Conservation (phyloP, 345 rosid genomes). For the Populus deltoides region DNA sequence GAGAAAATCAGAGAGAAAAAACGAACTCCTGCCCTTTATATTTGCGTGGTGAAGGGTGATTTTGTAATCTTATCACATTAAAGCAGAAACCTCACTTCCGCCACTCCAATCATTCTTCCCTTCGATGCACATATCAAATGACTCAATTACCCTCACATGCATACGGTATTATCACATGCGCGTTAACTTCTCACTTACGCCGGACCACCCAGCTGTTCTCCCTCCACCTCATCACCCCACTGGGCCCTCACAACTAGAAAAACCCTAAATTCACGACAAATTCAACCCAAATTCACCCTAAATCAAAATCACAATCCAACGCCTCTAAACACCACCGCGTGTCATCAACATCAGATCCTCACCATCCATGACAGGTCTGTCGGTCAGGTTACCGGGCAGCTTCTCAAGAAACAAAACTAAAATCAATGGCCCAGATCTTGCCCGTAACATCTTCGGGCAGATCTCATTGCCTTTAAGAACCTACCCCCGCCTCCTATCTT, state of each 20-base stretch:
- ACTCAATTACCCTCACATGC: constrained; percentile 11
- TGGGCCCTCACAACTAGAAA: constrained; percentile 19
- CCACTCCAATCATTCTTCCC: background rate
- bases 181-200: constrained; percentile 31
- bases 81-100: background rate
- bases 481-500: constrained; percentile 33
- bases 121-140: background rate
- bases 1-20: no score
- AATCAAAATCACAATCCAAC: constrained; percentile 30
- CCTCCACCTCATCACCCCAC: constrained; percentile 36
- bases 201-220: constrained; percentile 35
- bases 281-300: constrained; percentile 45
- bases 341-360: background rate
- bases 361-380: constrained; percentile 50
- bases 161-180: constrained; percentile 29
- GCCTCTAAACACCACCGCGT: constrained; percentile 13
- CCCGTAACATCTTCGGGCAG: constrained; percentile 46
- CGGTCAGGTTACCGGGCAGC: constrained; percentile 35
- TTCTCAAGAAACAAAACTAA: constrained; percentile 2
- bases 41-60: background rate
- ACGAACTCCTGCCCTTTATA: background rate
- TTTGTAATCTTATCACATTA: background rate
- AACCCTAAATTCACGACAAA: constrained; percentile 47
- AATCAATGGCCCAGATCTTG: constrained; percentile 25
- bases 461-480: constrained; percentile 58